These are phyloP conservation scores for Ehretia macrophylla DNA, from an alignment of 257 asterid genomes.

Conservation along the genomic window DNA sequence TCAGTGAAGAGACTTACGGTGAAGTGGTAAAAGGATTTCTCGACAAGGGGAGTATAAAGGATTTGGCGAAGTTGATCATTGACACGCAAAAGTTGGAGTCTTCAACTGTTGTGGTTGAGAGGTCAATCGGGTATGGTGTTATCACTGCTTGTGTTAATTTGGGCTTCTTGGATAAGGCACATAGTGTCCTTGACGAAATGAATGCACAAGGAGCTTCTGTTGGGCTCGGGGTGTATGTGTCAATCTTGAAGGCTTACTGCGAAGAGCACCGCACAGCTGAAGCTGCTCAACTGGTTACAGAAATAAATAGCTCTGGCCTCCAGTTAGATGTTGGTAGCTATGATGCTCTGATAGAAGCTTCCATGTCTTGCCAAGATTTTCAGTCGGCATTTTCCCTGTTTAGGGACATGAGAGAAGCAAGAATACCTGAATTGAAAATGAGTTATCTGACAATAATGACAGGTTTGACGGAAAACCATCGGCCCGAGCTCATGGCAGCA, in stretches of 20 bases:
- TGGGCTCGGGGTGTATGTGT: slow-evolving; percentile 75
- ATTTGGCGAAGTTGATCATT: slow-evolving; percentile 52
- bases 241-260: slow-evolving; percentile 72
- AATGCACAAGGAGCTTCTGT: slow-evolving; percentile 58
- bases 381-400: slow-evolving; percentile 88
- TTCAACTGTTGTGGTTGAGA: slow-evolving; percentile 42
- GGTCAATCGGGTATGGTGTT: slow-evolving; percentile 69
- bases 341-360: slow-evolving; percentile 74
- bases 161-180: slow-evolving; percentile 69
- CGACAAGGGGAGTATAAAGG: slow-evolving; percentile 48
- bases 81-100: slow-evolving; percentile 76
- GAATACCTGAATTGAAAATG: slow-evolving; percentile 54
- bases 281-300: slow-evolving; percentile 81
- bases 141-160: slow-evolving; percentile 63
- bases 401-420: slow-evolving; percentile 91
- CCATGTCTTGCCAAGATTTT: slow-evolving; percentile 92
- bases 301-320: slow-evolving; percentile 57
- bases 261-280: slow-evolving; percentile 81
- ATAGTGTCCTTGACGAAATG: slow-evolving; percentile 75
- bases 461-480: slow-evolving; percentile 85
- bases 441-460: slow-evolving; percentile 93
- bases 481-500: slow-evolving; percentile 94
- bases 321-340: slow-evolving; percentile 53
- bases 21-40: slow-evolving; percentile 62
- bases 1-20: slow-evolving; percentile 46